Conservation (phyloP, 129 eudicot species). For the Centella asiatica region DNA sequence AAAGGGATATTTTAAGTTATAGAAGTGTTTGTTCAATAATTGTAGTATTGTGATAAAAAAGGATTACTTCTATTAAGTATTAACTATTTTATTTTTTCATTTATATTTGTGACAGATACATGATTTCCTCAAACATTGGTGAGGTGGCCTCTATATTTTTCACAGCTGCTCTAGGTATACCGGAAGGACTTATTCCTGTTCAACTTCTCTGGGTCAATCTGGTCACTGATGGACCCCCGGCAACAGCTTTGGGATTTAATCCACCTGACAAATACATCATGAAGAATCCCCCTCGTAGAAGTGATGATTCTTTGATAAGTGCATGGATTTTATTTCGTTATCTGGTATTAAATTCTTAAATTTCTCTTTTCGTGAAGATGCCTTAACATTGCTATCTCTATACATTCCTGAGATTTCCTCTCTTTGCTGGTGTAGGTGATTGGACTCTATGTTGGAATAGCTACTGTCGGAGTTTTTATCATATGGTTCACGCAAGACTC, state of each 20-base stretch:
- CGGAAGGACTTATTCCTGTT: constrained; percentile 83
- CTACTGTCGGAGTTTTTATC: constrained; percentile 75
- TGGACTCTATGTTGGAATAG: constrained; percentile 74
- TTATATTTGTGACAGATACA: constrained; percentile 40
- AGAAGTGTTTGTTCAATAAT: no score
- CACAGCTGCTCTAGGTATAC: constrained; percentile 84
- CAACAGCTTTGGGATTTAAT: constrained; percentile 84
- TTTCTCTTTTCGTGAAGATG: background rate
- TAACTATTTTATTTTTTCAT: background rate
- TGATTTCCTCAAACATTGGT: constrained; percentile 86
- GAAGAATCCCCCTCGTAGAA: constrained; percentile 77
- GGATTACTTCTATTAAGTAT: background rate
- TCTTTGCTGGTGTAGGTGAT: constrained; percentile 40
- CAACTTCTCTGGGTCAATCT: constrained; percentile 93
- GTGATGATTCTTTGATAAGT: constrained; percentile 70
- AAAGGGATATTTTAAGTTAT: background rate
- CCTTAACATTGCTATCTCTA: background rate
- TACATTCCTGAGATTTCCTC: background rate
- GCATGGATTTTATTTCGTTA: constrained; percentile 84
- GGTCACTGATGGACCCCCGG: constrained; percentile 91
- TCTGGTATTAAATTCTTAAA: constrained; percentile 35
- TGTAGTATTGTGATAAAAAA: no score
- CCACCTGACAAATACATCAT: constrained; percentile 81
- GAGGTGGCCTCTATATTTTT: constrained; percentile 78
- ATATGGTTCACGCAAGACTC: constrained; percentile 72